Evolutionary conservation across 2,329 filamentous ascomycete genomes (phyloP).

Genomic region (Trichophyton verrucosum): DNA sequence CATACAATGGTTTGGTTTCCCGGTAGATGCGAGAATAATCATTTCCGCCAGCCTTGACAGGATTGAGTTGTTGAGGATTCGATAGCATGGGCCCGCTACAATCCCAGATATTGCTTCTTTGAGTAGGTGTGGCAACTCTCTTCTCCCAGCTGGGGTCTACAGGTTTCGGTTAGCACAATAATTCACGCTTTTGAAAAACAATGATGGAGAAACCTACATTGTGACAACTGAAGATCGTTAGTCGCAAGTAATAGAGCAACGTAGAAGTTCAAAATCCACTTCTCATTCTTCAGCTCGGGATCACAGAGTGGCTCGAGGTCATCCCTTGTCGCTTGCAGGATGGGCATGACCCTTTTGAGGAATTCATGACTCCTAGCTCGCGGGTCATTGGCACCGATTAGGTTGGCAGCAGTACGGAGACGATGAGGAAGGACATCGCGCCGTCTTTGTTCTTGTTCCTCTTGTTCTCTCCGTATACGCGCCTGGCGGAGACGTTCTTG

Average conservation of each 20-base stretch:
- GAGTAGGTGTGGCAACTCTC: constrained; percentile 30
- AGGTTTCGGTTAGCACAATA: constrained; percentile 7
- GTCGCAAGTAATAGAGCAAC: constrained; percentile 38
- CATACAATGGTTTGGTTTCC: constrained; percentile 37
- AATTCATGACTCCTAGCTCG: constrained; percentile 32
- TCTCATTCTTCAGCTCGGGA: constrained; percentile 28
- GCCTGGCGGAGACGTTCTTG: constrained; percentile 32
- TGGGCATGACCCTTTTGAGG: constrained; percentile 35
- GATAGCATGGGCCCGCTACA: constrained; percentile 35
- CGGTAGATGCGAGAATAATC: constrained; percentile 31
- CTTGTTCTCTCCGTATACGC: constrained; percentile 32
- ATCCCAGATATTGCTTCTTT: constrained; percentile 37
- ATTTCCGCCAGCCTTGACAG: constrained; percentile 26
- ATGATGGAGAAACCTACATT: constrained; percentile 23
- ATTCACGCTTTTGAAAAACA: neutral
- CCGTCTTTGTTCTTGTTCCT: constrained; percentile 36
- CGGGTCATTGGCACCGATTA: constrained; percentile 33
- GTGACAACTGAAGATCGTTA: constrained; percentile 38
- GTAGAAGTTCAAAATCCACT: constrained; percentile 39
- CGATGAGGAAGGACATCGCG: constrained; percentile 35
- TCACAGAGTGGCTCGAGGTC: constrained; percentile 32
- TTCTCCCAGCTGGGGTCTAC: constrained; percentile 36
- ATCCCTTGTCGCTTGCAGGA: constrained; percentile 33
- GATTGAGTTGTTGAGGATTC: constrained; percentile 29
- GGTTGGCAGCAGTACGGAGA: constrained; percentile 33